Evolutionary conservation across 1,139 yeast species (phyloP), one percentile per base, ranked within the genome.

Genomic region (Geotrichum armillariae): DNA sequence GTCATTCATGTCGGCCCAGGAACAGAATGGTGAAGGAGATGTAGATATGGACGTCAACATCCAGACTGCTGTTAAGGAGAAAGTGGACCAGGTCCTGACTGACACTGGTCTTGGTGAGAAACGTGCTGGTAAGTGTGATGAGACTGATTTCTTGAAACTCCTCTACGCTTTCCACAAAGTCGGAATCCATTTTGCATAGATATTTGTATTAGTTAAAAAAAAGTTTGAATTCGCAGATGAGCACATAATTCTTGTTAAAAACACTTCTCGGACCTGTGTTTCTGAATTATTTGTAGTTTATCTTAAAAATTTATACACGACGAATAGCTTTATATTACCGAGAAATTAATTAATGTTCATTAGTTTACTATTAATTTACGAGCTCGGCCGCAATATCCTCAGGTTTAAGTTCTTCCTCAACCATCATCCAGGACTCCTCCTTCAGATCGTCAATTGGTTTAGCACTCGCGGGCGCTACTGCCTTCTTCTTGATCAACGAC

Each of bases 121-220:
- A 69, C 85, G 99, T 74, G 85, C 98, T 5, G 88, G 95, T 37
- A 93, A 93, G 67, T 80, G 95, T 70, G 98, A 91, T 66, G 97
- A 93, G 71, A 87, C 93, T 25, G 99, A 93, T 66, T 93, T 93
- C 70, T 75, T 93, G 63, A 86, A 83, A 63, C 73, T 93, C 49
- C 73, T 93, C 53, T 90, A 85, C 63, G 98, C 96, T 7, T 93
- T 94, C 76, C 97, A 94, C 70, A 94, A 91, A 69, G 97, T 88
- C 46, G 98, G 99, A 47, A 87, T 93, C 56, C 98, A 93, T 68
- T 93, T 93, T 73, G 96, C 98, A 55, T 91, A 73, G 54, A 31
- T 22, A 20, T 18, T 14, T 6, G 16, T 8, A 23, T 12, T 21
- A 14, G n/a, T 32, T 11, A 31, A n/a, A 18, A 18, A 7, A 41